A percentile compares a stretch with the other conserved stretches of the same genome.
These are phyloP conservation scores for Solanum piurae DNA, from an alignment of 257 asterid species.

Conservation along the genomic window DNA sequence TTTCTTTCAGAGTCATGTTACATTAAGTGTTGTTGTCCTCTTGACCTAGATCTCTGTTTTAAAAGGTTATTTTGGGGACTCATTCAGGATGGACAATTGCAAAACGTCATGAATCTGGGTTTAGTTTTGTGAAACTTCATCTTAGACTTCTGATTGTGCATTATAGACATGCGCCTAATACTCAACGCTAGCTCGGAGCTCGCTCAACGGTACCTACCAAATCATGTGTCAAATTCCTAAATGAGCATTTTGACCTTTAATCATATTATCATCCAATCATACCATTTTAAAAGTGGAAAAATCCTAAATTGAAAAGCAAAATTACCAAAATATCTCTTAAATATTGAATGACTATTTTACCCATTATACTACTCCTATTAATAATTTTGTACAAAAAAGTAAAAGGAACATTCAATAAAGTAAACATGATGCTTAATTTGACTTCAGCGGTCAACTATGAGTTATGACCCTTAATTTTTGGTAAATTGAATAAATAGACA, in stretches of 20 bases:
- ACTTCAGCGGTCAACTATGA: background rate
- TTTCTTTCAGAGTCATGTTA: too few species aligned
- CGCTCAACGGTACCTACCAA: background rate
- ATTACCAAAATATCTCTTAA: background rate
- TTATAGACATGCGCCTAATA: too few species aligned
- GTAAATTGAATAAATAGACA: rapidly evolving
- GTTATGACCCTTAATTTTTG: rapidly evolving
- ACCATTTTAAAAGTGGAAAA: background rate
- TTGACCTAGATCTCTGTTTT: too few species aligned
- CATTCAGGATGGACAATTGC: too few species aligned
- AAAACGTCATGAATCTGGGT: too few species aligned
- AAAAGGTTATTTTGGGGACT: background rate
- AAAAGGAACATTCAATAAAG: too few species aligned
- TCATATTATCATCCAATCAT: background rate
- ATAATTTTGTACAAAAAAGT: background rate
- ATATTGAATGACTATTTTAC: background rate
- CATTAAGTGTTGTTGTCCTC: too few species aligned
- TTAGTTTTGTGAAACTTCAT: too few species aligned
- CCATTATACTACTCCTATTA: background rate
- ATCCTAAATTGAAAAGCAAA: too few species aligned
- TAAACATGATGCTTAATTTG: too few species aligned
- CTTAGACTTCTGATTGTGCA: too few species aligned
- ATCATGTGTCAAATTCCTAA: background rate
- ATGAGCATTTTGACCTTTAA: background rate
- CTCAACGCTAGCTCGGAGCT: too few species aligned